Evolutionary conservation across 2,329 filamentous ascomycete genomes (phyloP).

Genomic region (Pseudogymnoascus sp.): DNA sequence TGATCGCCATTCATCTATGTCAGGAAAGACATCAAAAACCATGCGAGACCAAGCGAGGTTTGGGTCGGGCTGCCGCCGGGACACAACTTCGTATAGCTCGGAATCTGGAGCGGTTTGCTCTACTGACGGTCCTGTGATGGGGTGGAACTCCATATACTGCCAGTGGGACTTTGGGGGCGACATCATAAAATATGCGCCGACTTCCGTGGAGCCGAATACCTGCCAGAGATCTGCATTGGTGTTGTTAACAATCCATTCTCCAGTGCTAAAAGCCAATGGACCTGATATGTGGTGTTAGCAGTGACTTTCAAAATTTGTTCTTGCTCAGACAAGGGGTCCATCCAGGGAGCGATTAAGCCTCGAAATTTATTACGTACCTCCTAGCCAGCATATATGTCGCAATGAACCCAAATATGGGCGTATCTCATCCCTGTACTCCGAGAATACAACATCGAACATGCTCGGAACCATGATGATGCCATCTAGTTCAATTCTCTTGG

Average conservation of each 20-base stretch:
- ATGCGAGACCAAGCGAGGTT: conserved; percentile 22
- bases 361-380: conserved; percentile 14
- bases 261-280: conserved; percentile 24
- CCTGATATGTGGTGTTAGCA: conserved; percentile 17
- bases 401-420: conserved; percentile 11
- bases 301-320: not conserved
- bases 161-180: conserved; percentile 26
- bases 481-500: conserved; percentile 20
- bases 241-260: conserved; percentile 26
- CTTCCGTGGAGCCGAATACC: conserved; percentile 31
- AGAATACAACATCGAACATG: conserved; percentile 16
- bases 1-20: conserved; percentile 36
- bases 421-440: conserved; percentile 16
- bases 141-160: conserved; percentile 29
- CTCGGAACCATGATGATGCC: conserved; percentile 17
- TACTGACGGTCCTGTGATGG: conserved; percentile 18
- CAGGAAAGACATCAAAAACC: conserved; percentile 38
- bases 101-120: conserved; percentile 19
- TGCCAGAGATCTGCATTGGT: conserved; percentile 23
- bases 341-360: not conserved
- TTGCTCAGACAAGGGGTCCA: not conserved
- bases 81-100: conserved; percentile 31
- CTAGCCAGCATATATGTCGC: conserved; percentile 19
- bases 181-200: conserved; percentile 19
- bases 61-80: conserved; percentile 25